A percentile compares a stretch with the other conserved stretches of the same genome.
Conservation (phyloP, 495 filamentous ascomycete genomes). For the Tetracladium marchalianum region DNA sequence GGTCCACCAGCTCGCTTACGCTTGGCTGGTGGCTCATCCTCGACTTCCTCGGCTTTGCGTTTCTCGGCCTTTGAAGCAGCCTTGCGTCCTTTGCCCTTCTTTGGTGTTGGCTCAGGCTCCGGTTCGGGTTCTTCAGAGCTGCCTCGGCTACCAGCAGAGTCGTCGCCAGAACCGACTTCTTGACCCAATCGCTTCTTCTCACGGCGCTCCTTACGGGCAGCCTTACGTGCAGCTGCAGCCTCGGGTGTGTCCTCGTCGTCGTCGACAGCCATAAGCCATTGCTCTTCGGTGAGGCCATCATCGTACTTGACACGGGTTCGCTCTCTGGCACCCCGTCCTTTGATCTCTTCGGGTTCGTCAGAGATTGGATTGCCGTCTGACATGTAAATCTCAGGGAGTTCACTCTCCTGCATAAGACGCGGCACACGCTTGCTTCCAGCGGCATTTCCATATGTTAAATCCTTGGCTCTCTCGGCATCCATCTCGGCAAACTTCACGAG, state of each 20-base stretch:
- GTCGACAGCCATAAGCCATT: constrained; percentile 90
- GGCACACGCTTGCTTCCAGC: constrained; percentile 50
- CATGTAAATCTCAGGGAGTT: constrained; percentile 90
- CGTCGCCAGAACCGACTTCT: constrained; percentile 40
- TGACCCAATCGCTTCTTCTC: constrained; percentile 39
- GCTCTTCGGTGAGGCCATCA: constrained; percentile 94
- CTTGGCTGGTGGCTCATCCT: constrained; percentile 69
- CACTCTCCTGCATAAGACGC: constrained; percentile 76
- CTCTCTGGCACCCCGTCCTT: constrained; percentile 87
- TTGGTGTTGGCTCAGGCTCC: constrained; percentile 35
- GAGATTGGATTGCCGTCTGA: constrained; percentile 73
- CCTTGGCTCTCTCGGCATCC: constrained; percentile 60
- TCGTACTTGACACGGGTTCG: constrained; percentile 90
- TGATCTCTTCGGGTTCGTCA: constrained; percentile 59
- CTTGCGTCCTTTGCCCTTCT: constrained; percentile 69
- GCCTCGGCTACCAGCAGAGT: constrained; percentile 63
- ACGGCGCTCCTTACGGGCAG: constrained; percentile 74
- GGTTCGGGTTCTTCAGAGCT: constrained; percentile 58
- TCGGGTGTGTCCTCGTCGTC: constrained; percentile 92
- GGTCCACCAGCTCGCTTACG: constrained; percentile 61
- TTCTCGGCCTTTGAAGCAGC: constrained; percentile 60
- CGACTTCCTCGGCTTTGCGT: constrained; percentile 78
- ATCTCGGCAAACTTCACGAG: constrained; percentile 60
- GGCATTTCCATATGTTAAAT: constrained; percentile 57
- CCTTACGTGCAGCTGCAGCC: constrained; percentile 81